These are phyloP conservation scores for Cladosporium sp. DNA, from an alignment of 2,329 filamentous ascomycete species.

Conservation along the genomic window DNA sequence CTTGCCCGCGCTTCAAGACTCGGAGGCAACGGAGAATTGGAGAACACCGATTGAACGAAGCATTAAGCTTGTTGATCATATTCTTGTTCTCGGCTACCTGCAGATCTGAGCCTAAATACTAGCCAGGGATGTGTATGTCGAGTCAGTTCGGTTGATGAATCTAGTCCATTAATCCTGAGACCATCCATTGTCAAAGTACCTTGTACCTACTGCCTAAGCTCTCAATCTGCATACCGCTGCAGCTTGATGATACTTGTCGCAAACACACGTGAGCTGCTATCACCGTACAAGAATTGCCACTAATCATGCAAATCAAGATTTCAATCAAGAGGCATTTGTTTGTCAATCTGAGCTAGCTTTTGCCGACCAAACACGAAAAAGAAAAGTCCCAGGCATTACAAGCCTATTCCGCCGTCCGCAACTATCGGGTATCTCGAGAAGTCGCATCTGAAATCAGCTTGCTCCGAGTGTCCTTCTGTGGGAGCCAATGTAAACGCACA, in stretches of 20 bases:
- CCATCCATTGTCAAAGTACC: too few relatives aligned
- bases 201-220: too few relatives aligned
- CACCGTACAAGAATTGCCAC: too few relatives aligned
- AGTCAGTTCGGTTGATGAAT: too few relatives aligned
- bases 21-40: neutral
- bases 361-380: neutral
- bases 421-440: slow-evolving; percentile 12
- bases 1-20: neutral
- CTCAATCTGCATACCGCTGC: too few relatives aligned
- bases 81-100: neutral
- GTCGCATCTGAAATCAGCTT: slow-evolving; percentile 4
- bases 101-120: neutral
- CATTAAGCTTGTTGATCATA: neutral
- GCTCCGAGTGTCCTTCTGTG: slow-evolving; percentile 10
- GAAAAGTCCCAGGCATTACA: slow-evolving; percentile 1
- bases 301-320: too few relatives aligned
- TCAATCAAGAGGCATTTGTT: neutral
- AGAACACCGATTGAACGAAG: neutral
- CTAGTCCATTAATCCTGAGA: too few relatives aligned
- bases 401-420: slow-evolving; percentile 6
- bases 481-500: slow-evolving; percentile 11
- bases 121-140: neutral
- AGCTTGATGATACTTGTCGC: too few relatives aligned
- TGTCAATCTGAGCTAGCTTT: slow-evolving; percentile 13
- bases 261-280: too few relatives aligned